Conservation (phyloP, 495 filamentous ascomycete species). For the Elasticomyces elasticus region DNA sequence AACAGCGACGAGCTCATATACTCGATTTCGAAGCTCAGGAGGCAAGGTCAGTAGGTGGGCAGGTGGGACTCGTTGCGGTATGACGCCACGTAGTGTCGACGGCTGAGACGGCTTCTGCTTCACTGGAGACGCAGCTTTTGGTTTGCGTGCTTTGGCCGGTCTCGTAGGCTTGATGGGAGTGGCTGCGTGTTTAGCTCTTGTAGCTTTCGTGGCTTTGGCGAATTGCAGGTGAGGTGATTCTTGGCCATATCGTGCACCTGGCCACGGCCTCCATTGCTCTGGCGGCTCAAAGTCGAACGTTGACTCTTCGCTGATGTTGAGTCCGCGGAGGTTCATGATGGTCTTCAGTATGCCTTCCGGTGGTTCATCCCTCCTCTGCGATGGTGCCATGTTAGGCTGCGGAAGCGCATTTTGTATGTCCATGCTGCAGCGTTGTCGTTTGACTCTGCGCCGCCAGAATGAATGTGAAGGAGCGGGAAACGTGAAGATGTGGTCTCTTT, state of each 20-base stretch:
- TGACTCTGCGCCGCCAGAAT: background rate
- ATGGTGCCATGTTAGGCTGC: background rate
- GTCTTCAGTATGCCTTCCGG: constrained; percentile 6
- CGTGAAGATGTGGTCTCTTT: background rate
- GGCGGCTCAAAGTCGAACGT: constrained; percentile 5
- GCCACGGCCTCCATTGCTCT: background rate
- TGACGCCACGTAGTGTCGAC: background rate
- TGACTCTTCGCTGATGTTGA: background rate
- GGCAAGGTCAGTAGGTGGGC: background rate
- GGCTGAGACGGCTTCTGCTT: background rate
- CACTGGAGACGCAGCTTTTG: background rate
- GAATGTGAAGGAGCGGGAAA: background rate
- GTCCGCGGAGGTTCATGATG: constrained; percentile 5
- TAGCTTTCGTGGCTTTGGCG: background rate
- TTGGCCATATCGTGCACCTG: constrained; percentile 1
- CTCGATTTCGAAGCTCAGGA: background rate
- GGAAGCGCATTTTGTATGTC: background rate
- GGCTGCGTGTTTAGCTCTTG: background rate
- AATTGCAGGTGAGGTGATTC: constrained; percentile 9
- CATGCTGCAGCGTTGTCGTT: background rate
- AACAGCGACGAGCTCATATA: constrained; percentile 5
- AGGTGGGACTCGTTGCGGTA: constrained; percentile 2
- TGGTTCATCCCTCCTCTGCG: background rate
- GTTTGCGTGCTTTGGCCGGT: constrained; percentile 4
- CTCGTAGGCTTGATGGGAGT: background rate